Evolutionary conservation across 495 filamentous ascomycete species (phyloP).

Genomic region (Echria macrotheca): DNA sequence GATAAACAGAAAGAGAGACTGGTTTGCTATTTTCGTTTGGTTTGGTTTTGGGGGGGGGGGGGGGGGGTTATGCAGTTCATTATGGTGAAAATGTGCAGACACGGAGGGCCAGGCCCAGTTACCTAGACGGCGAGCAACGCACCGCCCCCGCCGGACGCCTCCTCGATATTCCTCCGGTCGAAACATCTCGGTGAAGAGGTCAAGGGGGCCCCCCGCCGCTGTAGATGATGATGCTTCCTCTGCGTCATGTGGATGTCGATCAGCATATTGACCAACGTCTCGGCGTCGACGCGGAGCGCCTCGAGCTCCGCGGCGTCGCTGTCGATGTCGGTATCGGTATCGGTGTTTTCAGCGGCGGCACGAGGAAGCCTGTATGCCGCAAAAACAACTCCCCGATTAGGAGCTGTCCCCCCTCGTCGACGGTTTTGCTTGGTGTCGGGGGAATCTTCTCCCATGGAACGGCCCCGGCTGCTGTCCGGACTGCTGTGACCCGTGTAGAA

Average conservation of each 20-base stretch:
- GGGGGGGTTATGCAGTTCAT: no score
- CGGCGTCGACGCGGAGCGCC: conserved; percentile 26
- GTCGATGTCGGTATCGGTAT: conserved; percentile 8
- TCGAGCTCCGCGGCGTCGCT: conserved; percentile 21
- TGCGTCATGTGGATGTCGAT: conserved; percentile 25
- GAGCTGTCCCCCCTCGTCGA: conserved; percentile 3
- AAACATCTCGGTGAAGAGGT: conserved; percentile 2
- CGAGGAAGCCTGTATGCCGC: conserved; percentile 32
- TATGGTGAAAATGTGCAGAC: no score
- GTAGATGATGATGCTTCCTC: no score
- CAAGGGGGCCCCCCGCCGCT: no score
- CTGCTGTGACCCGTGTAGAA: conserved; percentile 32
- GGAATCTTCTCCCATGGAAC: neutral
- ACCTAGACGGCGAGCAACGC: no score
- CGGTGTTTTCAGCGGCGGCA: conserved; percentile 7
- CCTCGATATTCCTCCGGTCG: no score
- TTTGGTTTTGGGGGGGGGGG: no score
- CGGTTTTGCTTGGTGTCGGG: neutral
- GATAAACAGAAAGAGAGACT: no score
- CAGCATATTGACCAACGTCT: conserved; percentile 31
- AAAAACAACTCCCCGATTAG: conserved; percentile 39
- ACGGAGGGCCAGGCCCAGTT: no score
- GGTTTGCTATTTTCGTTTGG: no score
- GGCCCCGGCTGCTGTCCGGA: conserved; percentile 12
- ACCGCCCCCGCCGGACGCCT: no score